Conservation (phyloP, 495 filamentous ascomycete species). For the Pseudotulostoma volvatum region DNA sequence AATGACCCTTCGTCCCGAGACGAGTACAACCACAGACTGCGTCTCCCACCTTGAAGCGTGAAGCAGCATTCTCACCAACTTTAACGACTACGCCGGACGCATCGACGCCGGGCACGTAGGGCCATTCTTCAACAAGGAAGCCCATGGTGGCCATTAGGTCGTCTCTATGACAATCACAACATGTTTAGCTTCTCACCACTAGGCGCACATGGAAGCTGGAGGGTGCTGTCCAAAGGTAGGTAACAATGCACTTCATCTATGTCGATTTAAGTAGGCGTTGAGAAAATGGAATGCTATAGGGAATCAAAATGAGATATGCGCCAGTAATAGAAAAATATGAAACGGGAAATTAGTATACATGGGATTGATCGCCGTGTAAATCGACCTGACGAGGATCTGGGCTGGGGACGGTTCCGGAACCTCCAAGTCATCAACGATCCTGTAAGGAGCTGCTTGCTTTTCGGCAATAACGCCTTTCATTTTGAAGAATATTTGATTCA, state of each 20-base stretch:
- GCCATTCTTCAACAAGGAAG: constrained; percentile 9
- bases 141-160: constrained; percentile 2
- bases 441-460: constrained; percentile 6
- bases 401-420: constrained; percentile 11
- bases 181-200: not conserved
- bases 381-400: constrained; percentile 18
- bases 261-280: no score
- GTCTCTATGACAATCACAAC: not conserved
- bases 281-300: no score
- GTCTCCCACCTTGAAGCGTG: constrained; percentile 19
- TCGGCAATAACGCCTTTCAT: constrained; percentile 18
- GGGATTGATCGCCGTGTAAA: constrained; percentile 17
- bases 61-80: constrained; percentile 10
- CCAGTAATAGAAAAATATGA: no score
- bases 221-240: no score
- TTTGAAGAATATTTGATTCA: no score
- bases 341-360: constrained; percentile 10
- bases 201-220: not conserved
- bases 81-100: constrained; percentile 14
- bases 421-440: constrained; percentile 8
- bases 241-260: no score
- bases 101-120: constrained; percentile 18
- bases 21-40: constrained; percentile 25
- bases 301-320: no score
- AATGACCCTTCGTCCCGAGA: constrained; percentile 19